A percentile compares a stretch with the other conserved stretches of the same genome.
Conservation (phyloP, 169 alveolate species). For the Perkinsus olseni region DNA sequence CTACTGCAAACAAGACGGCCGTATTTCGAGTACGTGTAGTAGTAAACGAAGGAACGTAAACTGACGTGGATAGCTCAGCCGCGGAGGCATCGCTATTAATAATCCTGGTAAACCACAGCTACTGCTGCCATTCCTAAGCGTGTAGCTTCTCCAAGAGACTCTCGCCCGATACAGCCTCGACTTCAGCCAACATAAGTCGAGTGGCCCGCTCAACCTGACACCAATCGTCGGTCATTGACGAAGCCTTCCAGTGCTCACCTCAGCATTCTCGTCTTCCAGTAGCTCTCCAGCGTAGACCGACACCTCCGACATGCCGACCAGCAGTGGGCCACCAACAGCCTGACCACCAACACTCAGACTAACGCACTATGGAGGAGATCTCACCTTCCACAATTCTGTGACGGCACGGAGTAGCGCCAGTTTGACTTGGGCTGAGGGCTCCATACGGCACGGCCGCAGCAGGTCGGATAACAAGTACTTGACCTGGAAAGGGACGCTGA, state of each 20-base stretch:
- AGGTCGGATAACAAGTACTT: neutral
- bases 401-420: neutral
- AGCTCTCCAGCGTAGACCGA: neutral
- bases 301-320: neutral
- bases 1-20: neutral
- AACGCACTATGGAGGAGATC: neutral
- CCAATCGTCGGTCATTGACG: neutral
- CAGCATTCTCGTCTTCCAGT: neutral
- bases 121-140: neutral
- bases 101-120: neutral
- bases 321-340: neutral
- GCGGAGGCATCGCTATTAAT: neutral
- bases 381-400: neutral
- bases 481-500: neutral
- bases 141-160: neutral
- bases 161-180: neutral
- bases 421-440: neutral
- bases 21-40: neutral
- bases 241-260: neutral
- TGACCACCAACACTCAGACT: neutral
- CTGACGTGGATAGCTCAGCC: neutral
- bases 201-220: neutral
- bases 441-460: neutral
- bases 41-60: neutral
- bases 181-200: neutral